Percentiles rank a stretch among this genome's conserved stretches.
Conservation (phyloP, 345 rosid species). For the Populus ilicifolia region DNA sequence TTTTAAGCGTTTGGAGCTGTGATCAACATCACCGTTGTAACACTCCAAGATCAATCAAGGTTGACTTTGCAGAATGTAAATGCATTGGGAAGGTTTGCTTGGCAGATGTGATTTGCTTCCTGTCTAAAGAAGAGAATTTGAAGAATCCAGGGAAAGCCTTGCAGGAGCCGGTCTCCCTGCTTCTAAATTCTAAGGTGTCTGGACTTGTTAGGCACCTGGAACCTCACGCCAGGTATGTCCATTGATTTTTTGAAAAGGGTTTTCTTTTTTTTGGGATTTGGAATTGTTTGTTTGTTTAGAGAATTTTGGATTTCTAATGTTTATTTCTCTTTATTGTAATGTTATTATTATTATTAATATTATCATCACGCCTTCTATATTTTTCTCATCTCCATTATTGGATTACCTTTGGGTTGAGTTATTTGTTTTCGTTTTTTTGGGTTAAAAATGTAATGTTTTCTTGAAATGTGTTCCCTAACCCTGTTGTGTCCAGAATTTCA, state of each 20-base stretch:
- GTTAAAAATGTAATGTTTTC: background rate
- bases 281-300: background rate
- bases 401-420: background rate
- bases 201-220: slow-evolving; percentile 48
- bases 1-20: slow-evolving; percentile 63
- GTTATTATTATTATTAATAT: too few relatives aligned
- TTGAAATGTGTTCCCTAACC: background rate
- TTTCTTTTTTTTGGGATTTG: background rate
- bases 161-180: slow-evolving; percentile 35
- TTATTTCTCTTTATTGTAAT: too few relatives aligned
- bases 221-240: slow-evolving; percentile 46
- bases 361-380: background rate
- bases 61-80: slow-evolving; percentile 23
- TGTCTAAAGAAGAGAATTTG: slow-evolving; percentile 48
- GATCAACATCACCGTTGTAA: background rate
- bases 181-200: slow-evolving; percentile 28
- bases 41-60: background rate
- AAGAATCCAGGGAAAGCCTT: slow-evolving; percentile 39
- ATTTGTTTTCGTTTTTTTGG: background rate
- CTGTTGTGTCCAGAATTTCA: background rate
- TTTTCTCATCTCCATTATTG: background rate
- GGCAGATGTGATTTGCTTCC: slow-evolving; percentile 58
- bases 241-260: background rate
- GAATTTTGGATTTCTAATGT: background rate
- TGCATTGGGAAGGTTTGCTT: slow-evolving; percentile 69